Evolutionary conservation across 2,329 filamentous ascomycete genomes (phyloP).

Genomic region (Penicillium psychrosexuale): DNA sequence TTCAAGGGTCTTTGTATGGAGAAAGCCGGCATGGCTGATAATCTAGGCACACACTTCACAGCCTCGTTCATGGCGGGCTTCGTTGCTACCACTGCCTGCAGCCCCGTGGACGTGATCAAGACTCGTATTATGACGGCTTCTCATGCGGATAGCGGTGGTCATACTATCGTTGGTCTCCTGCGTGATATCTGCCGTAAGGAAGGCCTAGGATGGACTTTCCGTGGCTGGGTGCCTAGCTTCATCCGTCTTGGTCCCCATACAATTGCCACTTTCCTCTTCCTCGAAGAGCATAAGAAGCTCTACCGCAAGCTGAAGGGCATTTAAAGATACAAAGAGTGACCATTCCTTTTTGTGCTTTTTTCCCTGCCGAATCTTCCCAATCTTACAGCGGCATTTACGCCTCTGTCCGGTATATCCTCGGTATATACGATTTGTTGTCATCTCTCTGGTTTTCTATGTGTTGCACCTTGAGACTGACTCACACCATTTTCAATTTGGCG

Average conservation of each 20-base stretch:
- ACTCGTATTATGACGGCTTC: conserved; percentile 62
- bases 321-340: conserved; percentile 35
- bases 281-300: conserved; percentile 66
- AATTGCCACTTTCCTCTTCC: conserved; percentile 63
- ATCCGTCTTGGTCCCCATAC: conserved; percentile 64
- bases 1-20: conserved; percentile 59
- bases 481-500: conserved; percentile 13
- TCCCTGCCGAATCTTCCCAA: neutral
- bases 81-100: conserved; percentile 65
- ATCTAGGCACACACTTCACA: conserved; percentile 60
- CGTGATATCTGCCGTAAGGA: conserved; percentile 55
- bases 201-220: conserved; percentile 63
- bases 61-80: conserved; percentile 62
- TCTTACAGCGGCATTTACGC: conserved; percentile 5
- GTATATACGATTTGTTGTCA: conserved; percentile 12
- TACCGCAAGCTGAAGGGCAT: conserved; percentile 48
- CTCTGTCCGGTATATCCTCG: conserved; percentile 9
- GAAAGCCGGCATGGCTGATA: conserved; percentile 53
- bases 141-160: conserved; percentile 40
- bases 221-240: conserved; percentile 66
- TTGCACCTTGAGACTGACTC: conserved; percentile 10
- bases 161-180: conserved; percentile 49
- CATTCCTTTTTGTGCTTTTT: conserved; percentile 2
- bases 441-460: conserved; percentile 12
- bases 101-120: conserved; percentile 65